These are phyloP conservation scores for Populus hybrid DNA, from an alignment of 441 rosid genomes.

Conservation along the genomic window DNA sequence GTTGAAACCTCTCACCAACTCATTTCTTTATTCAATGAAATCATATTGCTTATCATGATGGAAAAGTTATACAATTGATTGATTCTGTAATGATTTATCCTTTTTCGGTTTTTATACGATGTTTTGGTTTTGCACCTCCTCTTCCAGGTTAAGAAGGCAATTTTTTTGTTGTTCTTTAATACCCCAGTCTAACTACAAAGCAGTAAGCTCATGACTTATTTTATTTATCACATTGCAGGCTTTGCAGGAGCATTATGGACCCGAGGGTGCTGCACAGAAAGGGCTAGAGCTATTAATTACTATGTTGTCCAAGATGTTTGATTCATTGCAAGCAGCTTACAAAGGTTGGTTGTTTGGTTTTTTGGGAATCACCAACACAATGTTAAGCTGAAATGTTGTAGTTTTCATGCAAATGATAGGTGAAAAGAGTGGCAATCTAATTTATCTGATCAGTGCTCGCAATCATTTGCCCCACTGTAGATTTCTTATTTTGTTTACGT, in stretches of 20 bases:
- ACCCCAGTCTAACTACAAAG: neutral
- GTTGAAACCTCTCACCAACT: neutral
- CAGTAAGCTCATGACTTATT: neutral
- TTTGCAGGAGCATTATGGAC: constrained; percentile 58
- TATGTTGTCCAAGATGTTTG: constrained; percentile 58
- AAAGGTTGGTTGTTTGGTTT: constrained; percentile 47
- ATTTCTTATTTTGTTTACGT: neutral
- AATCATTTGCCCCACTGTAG: too few relatives aligned
- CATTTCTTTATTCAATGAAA: neutral
- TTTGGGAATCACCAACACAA: neutral
- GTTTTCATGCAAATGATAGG: neutral
- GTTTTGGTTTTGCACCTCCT: too few relatives aligned
- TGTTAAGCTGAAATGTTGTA: neutral
- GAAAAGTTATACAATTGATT: too few relatives aligned
- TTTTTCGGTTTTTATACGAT: too few relatives aligned
- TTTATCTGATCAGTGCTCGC: neutral
- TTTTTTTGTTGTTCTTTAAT: too few relatives aligned
- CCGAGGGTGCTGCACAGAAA: constrained; percentile 47
- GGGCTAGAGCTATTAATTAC: constrained; percentile 60
- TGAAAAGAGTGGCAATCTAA: neutral
- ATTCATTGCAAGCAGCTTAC: constrained; percentile 60
- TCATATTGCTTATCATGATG: too few relatives aligned
- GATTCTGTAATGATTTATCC: too few relatives aligned
- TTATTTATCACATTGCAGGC: constrained; percentile 35
- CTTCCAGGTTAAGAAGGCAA: too few relatives aligned